phyloP scores from a whole-genome alignment of 169 alveolate species.

The Plasmodium yoelii region DNA sequence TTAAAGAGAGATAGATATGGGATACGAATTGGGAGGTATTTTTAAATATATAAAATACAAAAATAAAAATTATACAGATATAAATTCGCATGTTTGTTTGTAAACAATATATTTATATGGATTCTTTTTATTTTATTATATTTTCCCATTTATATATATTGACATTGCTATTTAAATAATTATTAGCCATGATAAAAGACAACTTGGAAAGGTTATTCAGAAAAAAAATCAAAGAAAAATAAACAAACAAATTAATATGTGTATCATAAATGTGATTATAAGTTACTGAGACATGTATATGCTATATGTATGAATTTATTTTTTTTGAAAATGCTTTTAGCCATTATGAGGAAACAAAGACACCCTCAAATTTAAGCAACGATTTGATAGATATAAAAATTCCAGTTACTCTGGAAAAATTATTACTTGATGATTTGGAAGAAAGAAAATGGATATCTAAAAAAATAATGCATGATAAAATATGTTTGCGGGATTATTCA shows the following conservation, averaged over 20 bases:
- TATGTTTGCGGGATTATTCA: constrained; percentile 65
- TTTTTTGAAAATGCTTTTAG: constrained; percentile 8
- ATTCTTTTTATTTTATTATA: neutral
- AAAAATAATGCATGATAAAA: constrained; percentile 50
- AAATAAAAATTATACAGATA: too few species aligned
- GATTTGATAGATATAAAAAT: constrained; percentile 64
- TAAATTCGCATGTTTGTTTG: too few species aligned
- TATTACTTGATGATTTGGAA: constrained; percentile 61
- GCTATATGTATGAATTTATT: neutral
- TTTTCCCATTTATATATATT: neutral
- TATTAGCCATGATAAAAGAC: constrained; percentile 33
- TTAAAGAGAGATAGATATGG: too few species aligned
- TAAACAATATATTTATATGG: too few species aligned
- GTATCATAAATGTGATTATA: neutral
- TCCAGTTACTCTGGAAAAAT: constrained; percentile 34
- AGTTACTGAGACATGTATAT: constrained; percentile 4
- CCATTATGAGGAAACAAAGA: constrained; percentile 56
- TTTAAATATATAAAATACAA: too few species aligned
- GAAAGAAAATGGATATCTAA: constrained; percentile 60
- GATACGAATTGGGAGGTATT: too few species aligned
- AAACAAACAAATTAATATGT: neutral
- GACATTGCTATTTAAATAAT: neutral
- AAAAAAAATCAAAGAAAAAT: neutral
- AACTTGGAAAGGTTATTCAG: constrained; percentile 46
- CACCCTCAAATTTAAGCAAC: constrained; percentile 41